phyloP scores from a whole-genome alignment of 2,329 filamentous ascomycete genomes.

The Aspergillus piperis region DNA sequence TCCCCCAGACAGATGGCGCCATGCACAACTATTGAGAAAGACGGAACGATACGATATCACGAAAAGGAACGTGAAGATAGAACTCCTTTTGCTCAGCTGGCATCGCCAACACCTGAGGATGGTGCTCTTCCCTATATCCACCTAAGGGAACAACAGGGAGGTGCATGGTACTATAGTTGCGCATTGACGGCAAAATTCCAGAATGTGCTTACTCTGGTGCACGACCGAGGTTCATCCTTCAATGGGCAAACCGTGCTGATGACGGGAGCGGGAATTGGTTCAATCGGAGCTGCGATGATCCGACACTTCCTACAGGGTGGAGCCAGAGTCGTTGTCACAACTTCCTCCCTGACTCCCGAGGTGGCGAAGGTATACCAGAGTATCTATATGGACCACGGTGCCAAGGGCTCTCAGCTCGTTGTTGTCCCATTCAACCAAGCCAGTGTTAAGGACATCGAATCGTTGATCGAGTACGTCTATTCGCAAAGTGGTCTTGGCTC shows the following conservation, averaged over 20 bases:
- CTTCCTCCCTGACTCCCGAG: not conserved
- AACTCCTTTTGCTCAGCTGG: no score
- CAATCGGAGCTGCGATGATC: not conserved
- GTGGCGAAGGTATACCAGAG: not conserved
- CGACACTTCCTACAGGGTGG: not conserved
- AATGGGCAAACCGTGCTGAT: not conserved
- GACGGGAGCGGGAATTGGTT: conserved; percentile 2
- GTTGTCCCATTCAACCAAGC: conserved; percentile 7
- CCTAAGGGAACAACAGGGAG: not conserved
- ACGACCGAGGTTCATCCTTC: not conserved
- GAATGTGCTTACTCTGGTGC: not conserved
- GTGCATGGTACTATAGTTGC: not conserved
- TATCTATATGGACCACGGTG: not conserved
- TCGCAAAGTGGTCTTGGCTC: not conserved
- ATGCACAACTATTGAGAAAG: no score
- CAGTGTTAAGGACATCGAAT: not conserved
- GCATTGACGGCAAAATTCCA: not conserved
- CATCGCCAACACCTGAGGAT: no score
- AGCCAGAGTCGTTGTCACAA: conserved; percentile 3
- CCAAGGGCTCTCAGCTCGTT: not conserved
- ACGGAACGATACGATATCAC: no score
- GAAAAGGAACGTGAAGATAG: no score
- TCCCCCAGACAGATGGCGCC: no score
- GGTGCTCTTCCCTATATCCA: not conserved
- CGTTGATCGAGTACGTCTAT: conserved; percentile 1